Evolutionary conservation across 2,329 filamentous ascomycete species (phyloP).

Genomic region (Pseudogymnoascus verrucosus): DNA sequence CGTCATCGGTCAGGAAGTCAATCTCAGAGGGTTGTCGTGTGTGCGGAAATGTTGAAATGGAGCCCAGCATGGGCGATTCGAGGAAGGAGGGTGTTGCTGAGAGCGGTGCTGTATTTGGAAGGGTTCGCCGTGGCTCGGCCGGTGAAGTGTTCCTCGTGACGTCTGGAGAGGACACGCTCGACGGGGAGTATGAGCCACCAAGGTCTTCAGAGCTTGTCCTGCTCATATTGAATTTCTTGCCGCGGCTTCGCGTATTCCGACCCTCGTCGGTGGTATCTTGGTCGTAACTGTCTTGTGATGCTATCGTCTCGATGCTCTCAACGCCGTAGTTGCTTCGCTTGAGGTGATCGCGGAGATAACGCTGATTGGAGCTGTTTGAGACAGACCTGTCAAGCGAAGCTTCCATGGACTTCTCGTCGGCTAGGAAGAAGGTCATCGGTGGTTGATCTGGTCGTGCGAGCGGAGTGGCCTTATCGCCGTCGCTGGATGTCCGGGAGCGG

Average conservation of each 20-base stretch:
- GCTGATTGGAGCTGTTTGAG: constrained; percentile 21
- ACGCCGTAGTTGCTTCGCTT: constrained; percentile 28
- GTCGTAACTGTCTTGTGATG: constrained; percentile 24
- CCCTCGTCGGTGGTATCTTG: constrained; percentile 18
- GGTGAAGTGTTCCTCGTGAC: constrained; percentile 28
- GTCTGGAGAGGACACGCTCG: constrained; percentile 26
- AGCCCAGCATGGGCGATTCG: constrained; percentile 34
- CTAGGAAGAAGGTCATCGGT: constrained; percentile 44
- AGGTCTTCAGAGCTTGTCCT: constrained; percentile 20
- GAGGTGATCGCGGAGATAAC: constrained; percentile 28
- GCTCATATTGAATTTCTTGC: constrained; percentile 2
- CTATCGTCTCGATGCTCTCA: constrained; percentile 28
- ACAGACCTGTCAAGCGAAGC: constrained; percentile 29
- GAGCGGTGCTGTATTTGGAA: constrained; percentile 26
- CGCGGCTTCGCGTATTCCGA: neutral
- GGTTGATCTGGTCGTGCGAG: constrained; percentile 26
- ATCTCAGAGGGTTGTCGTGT: constrained; percentile 46
- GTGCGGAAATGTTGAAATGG: constrained; percentile 40
- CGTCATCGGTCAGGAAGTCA: constrained; percentile 40
- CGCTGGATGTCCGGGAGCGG: constrained; percentile 32
- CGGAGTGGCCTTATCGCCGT: constrained; percentile 31
- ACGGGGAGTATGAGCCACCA: constrained; percentile 23
- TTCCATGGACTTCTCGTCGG: constrained; percentile 42
- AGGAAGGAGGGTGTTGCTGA: constrained; percentile 40
- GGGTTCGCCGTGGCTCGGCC: constrained; percentile 19